phyloP scores from a whole-genome alignment of 345 rosid genomes.

The Salix udensis region DNA sequence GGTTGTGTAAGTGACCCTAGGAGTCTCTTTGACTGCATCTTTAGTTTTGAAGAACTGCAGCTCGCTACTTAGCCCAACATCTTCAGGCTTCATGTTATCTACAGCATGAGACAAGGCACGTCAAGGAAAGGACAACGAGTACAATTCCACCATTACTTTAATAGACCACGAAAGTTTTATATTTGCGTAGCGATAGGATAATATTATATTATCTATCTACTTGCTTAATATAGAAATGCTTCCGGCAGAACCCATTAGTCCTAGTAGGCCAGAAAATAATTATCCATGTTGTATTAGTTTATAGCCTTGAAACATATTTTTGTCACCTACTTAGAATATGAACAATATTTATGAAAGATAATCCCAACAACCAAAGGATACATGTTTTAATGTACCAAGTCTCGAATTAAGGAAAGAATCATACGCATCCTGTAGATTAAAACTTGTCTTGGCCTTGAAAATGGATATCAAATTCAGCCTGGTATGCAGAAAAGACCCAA shows the following conservation, averaged over 20 bases:
- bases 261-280: neutral
- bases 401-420: neutral
- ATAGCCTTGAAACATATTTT: neutral
- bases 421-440: neutral
- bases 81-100: conserved; percentile 67
- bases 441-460: neutral
- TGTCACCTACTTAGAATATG: no score
- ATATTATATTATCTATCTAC: neutral
- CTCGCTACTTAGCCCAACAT: conserved; percentile 49
- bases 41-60: conserved; percentile 40
- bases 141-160: neutral
- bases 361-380: no score
- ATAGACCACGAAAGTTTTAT: neutral
- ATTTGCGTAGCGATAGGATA: neutral
- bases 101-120: neutral
- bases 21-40: conserved; percentile 25
- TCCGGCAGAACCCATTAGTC: neutral
- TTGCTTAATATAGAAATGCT: neutral
- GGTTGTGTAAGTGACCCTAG: conserved; percentile 48
- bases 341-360: neutral
- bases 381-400: no score
- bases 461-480: neutral
- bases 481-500: neutral
- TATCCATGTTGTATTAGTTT: neutral
- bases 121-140: neutral